phyloP scores from a whole-genome alignment of 208 protist species.

The Leishmania major region DNA sequence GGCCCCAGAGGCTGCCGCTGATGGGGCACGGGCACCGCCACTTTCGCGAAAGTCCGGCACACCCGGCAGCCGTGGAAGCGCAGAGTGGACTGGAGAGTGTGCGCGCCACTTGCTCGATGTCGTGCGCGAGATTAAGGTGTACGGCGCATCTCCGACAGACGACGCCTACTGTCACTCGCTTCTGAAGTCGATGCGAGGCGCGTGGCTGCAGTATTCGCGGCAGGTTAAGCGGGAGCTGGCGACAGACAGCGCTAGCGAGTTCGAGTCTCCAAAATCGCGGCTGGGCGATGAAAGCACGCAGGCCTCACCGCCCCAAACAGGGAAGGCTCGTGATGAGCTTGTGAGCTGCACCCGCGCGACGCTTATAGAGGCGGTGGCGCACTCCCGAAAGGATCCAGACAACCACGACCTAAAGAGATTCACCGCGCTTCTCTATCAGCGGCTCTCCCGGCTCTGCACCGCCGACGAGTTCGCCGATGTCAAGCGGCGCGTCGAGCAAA shows the following conservation, averaged over 20 bases:
- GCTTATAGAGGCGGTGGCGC: conserved; percentile 46
- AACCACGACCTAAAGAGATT: conserved; percentile 50
- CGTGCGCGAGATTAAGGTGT: conserved; percentile 53
- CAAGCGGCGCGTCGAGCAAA: conserved; percentile 33
- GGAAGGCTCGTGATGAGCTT: conserved; percentile 36
- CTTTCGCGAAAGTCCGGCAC: not conserved
- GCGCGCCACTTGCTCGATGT: conserved; percentile 70
- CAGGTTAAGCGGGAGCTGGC: conserved; percentile 37
- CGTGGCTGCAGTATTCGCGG: conserved; percentile 65
- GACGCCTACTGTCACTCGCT: conserved; percentile 49
- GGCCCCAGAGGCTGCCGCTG: not conserved
- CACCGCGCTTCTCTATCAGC: conserved; percentile 58
- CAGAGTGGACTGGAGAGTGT: conserved; percentile 47
- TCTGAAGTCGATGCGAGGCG: conserved; percentile 56
- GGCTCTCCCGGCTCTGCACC: conserved; percentile 49
- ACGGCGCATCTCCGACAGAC: conserved; percentile 31
- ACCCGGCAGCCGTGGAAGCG: not conserved
- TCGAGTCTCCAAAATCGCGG: not conserved
- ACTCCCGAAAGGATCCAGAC: conserved; percentile 33
- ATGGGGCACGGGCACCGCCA: not conserved
- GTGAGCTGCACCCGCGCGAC: conserved; percentile 52
- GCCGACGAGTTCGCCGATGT: conserved; percentile 50
- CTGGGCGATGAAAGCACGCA: not conserved
- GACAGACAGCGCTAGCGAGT: conserved; percentile 1
- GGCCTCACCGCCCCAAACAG: not conserved